Percentiles rank a stretch among this genome's conserved stretches.
Conservation (phyloP, 73 alveolate species). For the Paramecium sexaurelia region DNA sequence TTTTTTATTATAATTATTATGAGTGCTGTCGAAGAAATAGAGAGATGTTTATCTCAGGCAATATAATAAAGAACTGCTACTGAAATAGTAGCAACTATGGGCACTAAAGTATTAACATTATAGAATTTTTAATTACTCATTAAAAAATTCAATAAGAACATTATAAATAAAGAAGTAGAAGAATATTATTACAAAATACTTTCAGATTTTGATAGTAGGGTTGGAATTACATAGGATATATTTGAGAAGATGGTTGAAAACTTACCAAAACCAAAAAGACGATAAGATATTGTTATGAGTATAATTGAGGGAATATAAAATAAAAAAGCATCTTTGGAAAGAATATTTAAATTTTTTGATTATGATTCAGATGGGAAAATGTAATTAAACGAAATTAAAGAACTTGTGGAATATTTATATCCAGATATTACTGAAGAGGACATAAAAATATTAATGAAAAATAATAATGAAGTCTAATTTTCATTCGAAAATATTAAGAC, state of each 20-base stretch:
- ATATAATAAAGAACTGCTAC: not conserved
- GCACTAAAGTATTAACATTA: not conserved
- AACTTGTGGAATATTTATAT: not conserved
- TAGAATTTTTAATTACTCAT: not conserved
- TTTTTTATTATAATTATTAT: not conserved
- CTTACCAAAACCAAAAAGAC: not conserved
- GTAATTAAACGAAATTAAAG: not conserved
- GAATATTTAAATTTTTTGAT: not conserved
- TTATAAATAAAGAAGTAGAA: not conserved
- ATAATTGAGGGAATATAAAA: conserved; percentile 3
- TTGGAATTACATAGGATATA: not conserved
- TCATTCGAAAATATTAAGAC: conserved; percentile 1
- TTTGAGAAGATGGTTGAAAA: conserved; percentile 1
- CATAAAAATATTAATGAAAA: not conserved
- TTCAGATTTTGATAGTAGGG: not conserved
- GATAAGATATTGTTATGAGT: conserved; percentile 15
- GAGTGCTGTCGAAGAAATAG: not conserved
- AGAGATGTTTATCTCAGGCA: not conserved
- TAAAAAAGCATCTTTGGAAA: not conserved
- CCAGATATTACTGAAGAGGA: not conserved
- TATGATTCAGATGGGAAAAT: conserved; percentile 2
- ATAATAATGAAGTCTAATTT: not conserved
- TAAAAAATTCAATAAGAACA: not conserved
- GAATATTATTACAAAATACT: not conserved
- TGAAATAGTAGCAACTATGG: not conserved